phyloP scores from a whole-genome alignment of 2,329 filamentous ascomycete genomes.

The Juglanconis sp. region DNA sequence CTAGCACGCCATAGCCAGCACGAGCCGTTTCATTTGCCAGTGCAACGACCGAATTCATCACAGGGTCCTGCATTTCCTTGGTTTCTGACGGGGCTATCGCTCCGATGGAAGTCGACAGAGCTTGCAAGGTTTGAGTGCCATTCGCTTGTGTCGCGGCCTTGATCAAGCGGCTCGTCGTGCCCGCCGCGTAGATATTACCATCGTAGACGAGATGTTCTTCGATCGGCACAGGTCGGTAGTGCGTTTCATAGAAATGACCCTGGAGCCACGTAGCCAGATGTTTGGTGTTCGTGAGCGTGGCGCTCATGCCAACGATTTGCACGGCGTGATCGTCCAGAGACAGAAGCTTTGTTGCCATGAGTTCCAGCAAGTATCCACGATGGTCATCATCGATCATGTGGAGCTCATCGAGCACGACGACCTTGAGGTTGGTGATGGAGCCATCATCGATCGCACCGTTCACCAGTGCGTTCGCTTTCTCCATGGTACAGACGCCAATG shows the following conservation, averaged over 20 bases:
- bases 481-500: constrained; percentile 75
- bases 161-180: constrained; percentile 55
- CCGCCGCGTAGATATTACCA: constrained; percentile 62
- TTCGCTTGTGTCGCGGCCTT: constrained; percentile 52
- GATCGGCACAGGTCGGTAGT: constrained; percentile 71
- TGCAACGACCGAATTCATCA: constrained; percentile 68
- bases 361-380: constrained; percentile 71
- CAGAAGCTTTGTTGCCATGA: constrained; percentile 72
- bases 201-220: constrained; percentile 73
- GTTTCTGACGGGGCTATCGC: constrained; percentile 53
- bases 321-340: constrained; percentile 59
- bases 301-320: constrained; percentile 77
- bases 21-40: constrained; percentile 65
- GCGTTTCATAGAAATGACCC: constrained; percentile 69
- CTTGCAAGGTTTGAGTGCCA: constrained; percentile 22
- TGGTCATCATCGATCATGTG: constrained; percentile 78
- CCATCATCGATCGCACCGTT: constrained; percentile 72
- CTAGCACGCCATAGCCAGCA: constrained; percentile 67
- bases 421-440: constrained; percentile 59
- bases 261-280: constrained; percentile 67
- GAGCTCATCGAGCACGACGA: constrained; percentile 73
- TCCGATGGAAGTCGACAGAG: constrained; percentile 39
- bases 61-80: constrained; percentile 61
- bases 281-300: constrained; percentile 73
- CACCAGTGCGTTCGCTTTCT: constrained; percentile 75